Conservation (phyloP, 495 filamentous ascomycete genomes). For the Aspergillus mulundensis region DNA sequence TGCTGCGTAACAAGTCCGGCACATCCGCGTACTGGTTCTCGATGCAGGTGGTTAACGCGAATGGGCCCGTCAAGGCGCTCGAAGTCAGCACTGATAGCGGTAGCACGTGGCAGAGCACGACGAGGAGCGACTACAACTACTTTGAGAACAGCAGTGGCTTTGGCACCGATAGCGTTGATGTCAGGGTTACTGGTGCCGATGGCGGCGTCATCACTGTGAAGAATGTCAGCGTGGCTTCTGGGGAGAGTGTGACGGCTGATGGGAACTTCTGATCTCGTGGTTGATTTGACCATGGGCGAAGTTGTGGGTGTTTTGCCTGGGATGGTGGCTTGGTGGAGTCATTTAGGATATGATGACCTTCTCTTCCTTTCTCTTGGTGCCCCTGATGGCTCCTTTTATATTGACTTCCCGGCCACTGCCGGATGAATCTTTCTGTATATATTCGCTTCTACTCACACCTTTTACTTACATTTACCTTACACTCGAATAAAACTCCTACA, state of each 20-base stretch:
- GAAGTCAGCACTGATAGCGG: constrained; percentile 58
- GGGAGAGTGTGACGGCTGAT: constrained; percentile 20
- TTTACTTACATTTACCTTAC: no score
- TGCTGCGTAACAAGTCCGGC: constrained; percentile 55
- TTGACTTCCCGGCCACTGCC: not conserved
- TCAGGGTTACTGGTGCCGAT: constrained; percentile 48
- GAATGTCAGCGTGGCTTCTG: constrained; percentile 23
- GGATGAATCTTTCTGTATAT: not conserved
- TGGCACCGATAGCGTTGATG: constrained; percentile 47
- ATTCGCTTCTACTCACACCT: not conserved
- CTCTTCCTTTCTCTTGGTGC: no score
- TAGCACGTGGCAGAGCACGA: constrained; percentile 47
- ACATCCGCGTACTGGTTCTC: constrained; percentile 52
- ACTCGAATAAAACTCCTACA: no score
- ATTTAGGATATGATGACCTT: not conserved
- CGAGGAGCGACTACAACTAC: constrained; percentile 53
- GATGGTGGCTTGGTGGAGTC: not conserved
- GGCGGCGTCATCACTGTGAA: constrained; percentile 37
- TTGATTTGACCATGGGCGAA: not conserved
- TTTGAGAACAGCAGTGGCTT: constrained; percentile 55
- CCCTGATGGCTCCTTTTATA: not conserved
- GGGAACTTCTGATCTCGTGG: not conserved
- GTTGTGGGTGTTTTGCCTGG: no score
- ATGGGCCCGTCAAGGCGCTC: constrained; percentile 45
- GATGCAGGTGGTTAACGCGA: constrained; percentile 58